phyloP scores from a whole-genome alignment of 352 stramenopile species.

The Globisporangium sylvaticum region DNA sequence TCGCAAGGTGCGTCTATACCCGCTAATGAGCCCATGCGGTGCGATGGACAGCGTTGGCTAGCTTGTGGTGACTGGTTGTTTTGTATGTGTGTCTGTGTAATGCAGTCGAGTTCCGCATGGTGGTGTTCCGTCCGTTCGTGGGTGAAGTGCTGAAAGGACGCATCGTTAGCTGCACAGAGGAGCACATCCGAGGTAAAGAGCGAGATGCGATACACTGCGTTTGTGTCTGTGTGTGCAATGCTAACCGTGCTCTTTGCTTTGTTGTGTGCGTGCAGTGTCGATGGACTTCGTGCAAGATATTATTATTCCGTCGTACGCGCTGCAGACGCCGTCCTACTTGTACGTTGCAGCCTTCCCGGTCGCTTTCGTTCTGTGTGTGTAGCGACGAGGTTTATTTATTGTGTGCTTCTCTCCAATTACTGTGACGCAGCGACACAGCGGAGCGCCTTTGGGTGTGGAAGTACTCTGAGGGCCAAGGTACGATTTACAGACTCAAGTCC shows the following conservation, averaged over 20 bases:
- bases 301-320: constrained; percentile 84
- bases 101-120: constrained; percentile 85
- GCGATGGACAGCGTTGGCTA: background rate
- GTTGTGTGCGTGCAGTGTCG: constrained; percentile 37
- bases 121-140: constrained; percentile 86
- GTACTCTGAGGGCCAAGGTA: constrained; percentile 77
- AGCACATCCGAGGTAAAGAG: constrained; percentile 79
- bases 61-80: background rate
- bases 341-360: constrained; percentile 19
- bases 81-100: background rate
- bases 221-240: background rate
- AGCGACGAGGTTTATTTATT: background rate
- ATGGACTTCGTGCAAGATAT: constrained; percentile 91
- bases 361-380: background rate
- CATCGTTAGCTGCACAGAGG: constrained; percentile 87
- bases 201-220: background rate
- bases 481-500: background rate
- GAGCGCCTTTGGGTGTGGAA: constrained; percentile 86
- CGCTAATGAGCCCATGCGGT: background rate
- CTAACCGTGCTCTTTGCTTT: background rate
- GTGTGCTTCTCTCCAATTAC: background rate
- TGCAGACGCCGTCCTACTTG: constrained; percentile 88
- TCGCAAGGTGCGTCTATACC: constrained; percentile 48
- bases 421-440: constrained; percentile 47
- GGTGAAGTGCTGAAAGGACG: constrained; percentile 87